A percentile compares a stretch with the other conserved stretches of the same genome.
phyloP scores from a whole-genome alignment of 2,329 filamentous ascomycete genomes.

The Paramyrothecium sp. region DNA sequence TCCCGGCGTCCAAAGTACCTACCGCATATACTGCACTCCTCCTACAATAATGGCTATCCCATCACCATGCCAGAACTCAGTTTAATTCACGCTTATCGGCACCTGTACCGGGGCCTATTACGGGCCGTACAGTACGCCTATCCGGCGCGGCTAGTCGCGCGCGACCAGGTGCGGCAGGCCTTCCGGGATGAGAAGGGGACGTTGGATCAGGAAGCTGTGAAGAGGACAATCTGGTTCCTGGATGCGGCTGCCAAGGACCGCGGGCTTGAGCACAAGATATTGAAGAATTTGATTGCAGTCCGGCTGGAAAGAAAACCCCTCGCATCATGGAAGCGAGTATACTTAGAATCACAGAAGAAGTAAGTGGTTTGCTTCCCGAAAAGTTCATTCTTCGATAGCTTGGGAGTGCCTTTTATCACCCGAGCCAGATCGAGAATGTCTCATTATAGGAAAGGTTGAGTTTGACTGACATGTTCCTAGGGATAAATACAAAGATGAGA shows the following conservation, averaged over 20 bases:
- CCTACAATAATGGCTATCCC: neutral
- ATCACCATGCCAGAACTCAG: conserved; percentile 30
- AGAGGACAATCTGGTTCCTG: conserved; percentile 70
- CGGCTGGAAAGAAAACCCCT: too few relatives aligned
- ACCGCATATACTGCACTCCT: too few relatives aligned
- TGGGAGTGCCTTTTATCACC: too few relatives aligned
- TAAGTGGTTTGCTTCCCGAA: too few relatives aligned
- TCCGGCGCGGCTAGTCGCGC: conserved; percentile 63
- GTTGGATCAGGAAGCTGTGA: conserved; percentile 53
- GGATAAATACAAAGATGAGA: too few relatives aligned
- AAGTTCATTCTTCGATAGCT: too few relatives aligned
- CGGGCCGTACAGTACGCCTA: conserved; percentile 70
- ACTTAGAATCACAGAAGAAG: too few relatives aligned
- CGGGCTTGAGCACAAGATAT: conserved; percentile 69
- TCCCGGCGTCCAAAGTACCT: too few relatives aligned
- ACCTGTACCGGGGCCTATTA: conserved; percentile 65
- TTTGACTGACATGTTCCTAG: too few relatives aligned
- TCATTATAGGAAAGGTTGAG: too few relatives aligned
- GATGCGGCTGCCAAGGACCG: conserved; percentile 59
- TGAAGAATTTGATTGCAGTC: conserved; percentile 58
- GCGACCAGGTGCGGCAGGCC: conserved; percentile 56
- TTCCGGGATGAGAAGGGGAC: conserved; percentile 48
- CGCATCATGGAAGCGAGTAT: too few relatives aligned
- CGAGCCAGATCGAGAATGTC: too few relatives aligned
- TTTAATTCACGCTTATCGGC: conserved; percentile 65